A percentile compares a stretch with the other conserved stretches of the same genome.
phyloP scores from a whole-genome alignment of 2,329 filamentous ascomycete genomes.

The Mariannaea elegans region DNA sequence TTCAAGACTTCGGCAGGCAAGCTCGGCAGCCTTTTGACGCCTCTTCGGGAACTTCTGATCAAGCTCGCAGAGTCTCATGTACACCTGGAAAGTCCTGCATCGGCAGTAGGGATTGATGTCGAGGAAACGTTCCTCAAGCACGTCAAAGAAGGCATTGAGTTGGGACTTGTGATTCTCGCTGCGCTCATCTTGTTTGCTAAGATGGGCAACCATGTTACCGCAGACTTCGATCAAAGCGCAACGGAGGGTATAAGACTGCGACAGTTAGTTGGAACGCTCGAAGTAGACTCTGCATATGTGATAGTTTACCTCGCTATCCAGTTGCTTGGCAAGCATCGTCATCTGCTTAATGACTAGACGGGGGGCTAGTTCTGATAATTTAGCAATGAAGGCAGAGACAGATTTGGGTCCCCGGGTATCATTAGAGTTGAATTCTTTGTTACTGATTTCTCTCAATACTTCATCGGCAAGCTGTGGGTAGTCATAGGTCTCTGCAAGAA shows the following conservation, averaged over 20 bases:
- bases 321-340: conserved; percentile 90
- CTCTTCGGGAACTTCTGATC: conserved; percentile 96
- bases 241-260: conserved; percentile 86
- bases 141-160: conserved; percentile 96
- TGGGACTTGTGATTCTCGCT: conserved; percentile 94
- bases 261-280: conserved; percentile 33
- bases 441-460: conserved; percentile 91
- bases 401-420: conserved; percentile 96
- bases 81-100: conserved; percentile 91
- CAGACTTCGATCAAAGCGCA: conserved; percentile 97
- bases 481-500: conserved; percentile 95
- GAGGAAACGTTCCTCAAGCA: conserved; percentile 93
- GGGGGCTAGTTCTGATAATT: conserved; percentile 90
- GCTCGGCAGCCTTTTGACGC: conserved; percentile 84
- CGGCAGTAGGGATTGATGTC: conserved; percentile 97
- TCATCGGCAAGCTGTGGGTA: conserved; percentile 96
- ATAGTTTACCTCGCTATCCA: conserved; percentile 84
- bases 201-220: conserved; percentile 90
- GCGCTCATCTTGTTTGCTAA: conserved; percentile 90
- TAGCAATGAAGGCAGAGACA: conserved; percentile 91
- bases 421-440: conserved; percentile 97
- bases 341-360: conserved; percentile 97
- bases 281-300: background rate
- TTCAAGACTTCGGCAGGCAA: conserved; percentile 88
- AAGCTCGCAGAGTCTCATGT: conserved; percentile 89